Evolutionary conservation across 805 yeast genomes (phyloP).

Genomic region (Starmerella potacharoeniae): DNA sequence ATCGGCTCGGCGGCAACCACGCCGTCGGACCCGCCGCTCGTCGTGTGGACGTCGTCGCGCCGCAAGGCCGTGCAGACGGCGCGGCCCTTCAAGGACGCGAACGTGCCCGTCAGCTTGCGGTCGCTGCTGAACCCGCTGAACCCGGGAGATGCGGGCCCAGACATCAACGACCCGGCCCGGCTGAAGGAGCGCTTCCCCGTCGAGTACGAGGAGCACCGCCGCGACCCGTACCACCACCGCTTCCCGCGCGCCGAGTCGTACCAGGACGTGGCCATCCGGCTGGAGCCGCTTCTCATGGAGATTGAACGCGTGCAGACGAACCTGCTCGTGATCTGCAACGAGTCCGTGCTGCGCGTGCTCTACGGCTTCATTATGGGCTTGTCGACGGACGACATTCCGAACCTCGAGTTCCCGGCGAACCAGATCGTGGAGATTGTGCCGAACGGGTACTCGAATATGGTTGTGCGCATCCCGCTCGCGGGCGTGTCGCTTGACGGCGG

Average conservation of each 20-base stretch:
- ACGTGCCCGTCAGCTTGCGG: conserved; percentile 59
- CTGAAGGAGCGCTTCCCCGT: conserved; percentile 50
- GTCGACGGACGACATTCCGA: conserved; percentile 76
- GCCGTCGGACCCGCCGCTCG: conserved; percentile 32
- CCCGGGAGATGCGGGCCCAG: conserved; percentile 75
- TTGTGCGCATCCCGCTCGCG: conserved; percentile 21
- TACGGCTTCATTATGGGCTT: conserved; percentile 94
- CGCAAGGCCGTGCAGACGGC: conserved; percentile 75
- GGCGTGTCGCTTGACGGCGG: conserved; percentile 23
- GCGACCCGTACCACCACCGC: conserved; percentile 87
- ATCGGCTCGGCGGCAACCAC: conserved; percentile 7
- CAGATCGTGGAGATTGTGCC: conserved; percentile 68
- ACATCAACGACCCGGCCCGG: conserved; percentile 41
- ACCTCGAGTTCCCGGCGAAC: conserved; percentile 61
- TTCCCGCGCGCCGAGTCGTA: conserved; percentile 89
- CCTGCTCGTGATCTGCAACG: conserved; percentile 84
- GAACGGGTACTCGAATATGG: conserved; percentile 21
- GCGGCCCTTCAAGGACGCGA: conserved; percentile 47
- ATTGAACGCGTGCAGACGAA: conserved; percentile 80
- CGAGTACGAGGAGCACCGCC: conserved; percentile 51
- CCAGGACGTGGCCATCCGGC: conserved; percentile 87
- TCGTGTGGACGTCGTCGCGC: conserved; percentile 94
- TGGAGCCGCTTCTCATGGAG: conserved; percentile 86
- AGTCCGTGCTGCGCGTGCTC: conserved; percentile 73
- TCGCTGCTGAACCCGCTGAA: conserved; percentile 78